phyloP scores from a whole-genome alignment of 495 filamentous ascomycete species.

The Xylaria telfairii region DNA sequence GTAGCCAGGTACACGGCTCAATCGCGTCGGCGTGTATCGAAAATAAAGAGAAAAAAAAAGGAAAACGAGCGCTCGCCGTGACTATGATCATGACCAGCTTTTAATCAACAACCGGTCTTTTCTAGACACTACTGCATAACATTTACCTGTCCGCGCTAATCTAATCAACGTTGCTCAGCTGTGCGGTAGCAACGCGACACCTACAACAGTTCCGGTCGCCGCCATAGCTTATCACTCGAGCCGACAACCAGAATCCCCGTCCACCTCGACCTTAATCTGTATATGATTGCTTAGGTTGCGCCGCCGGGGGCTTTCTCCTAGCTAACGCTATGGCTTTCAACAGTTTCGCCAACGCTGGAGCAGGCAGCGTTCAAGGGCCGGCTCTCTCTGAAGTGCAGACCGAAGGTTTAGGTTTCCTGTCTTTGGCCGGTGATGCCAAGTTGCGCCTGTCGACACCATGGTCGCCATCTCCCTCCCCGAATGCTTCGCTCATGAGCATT shows the following conservation, averaged over 20 bases:
- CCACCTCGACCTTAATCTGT: not conserved
- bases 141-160: slow-evolving; percentile 1
- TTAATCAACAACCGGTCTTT: slow-evolving; percentile 6
- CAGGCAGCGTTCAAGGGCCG: slow-evolving; percentile 51
- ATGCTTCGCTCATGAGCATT: slow-evolving; percentile 83
- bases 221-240: not conserved
- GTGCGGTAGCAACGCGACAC: slow-evolving; percentile 2
- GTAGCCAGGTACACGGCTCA: not conserved
- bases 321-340: slow-evolving; percentile 69
- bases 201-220: not conserved
- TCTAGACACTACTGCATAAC: not conserved
- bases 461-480: slow-evolving; percentile 78
- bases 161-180: not conserved
- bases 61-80: not conserved
- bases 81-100: slow-evolving; percentile 5
- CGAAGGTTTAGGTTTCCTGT: slow-evolving; percentile 82
- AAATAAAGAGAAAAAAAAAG: slow-evolving; percentile 10
- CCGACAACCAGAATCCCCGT: not conserved
- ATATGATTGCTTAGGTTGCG: slow-evolving; percentile 20
- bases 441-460: slow-evolving; percentile 82
- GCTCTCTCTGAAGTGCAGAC: slow-evolving; percentile 67
- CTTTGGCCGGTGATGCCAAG: slow-evolving; percentile 79
- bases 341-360: slow-evolving; percentile 52
- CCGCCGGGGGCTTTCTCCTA: slow-evolving; percentile 19
- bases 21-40: slow-evolving; percentile 15